Conservation (phyloP, 805 yeast genomes). For the Millerozyma acaciae region DNA sequence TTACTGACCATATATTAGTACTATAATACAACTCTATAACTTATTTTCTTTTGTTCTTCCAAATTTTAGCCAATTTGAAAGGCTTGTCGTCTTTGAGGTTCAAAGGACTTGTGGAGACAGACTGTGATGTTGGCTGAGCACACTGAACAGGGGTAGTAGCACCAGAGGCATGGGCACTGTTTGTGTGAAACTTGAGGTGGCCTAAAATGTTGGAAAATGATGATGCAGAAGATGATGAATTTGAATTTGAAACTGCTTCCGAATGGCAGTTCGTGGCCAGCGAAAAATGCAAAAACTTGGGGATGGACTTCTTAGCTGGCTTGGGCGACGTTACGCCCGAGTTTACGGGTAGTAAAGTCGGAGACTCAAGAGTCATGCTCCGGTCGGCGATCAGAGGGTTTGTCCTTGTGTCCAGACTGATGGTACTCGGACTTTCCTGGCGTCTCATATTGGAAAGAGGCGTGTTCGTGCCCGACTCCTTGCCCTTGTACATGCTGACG, state of each 20-base stretch:
- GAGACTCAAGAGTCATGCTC: slow-evolving; percentile 1
- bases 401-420: slow-evolving; percentile 4
- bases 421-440: neutral
- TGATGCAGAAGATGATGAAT: slow-evolving; percentile 3
- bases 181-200: slow-evolving; percentile 11
- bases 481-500: slow-evolving; percentile 8
- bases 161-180: slow-evolving; percentile 1
- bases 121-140: slow-evolving; percentile 1
- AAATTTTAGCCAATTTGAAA: slow-evolving; percentile 6
- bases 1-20: too few species aligned
- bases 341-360: slow-evolving; percentile 6
- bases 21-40: slow-evolving; percentile 2
- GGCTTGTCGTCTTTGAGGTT: slow-evolving; percentile 1
- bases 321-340: slow-evolving; percentile 2
- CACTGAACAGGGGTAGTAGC: neutral
- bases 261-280: neutral
- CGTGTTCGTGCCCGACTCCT: slow-evolving; percentile 4
- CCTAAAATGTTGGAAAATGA: slow-evolving; percentile 14
- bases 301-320: slow-evolving; percentile 4
- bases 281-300: slow-evolving; percentile 7
- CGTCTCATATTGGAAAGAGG: neutral
- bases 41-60: slow-evolving; percentile 5
- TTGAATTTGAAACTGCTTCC: slow-evolving; percentile 2
- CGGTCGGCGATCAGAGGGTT: neutral
- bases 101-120: slow-evolving; percentile 1